Evolutionary conservation across 345 rosid species (phyloP).

Genomic region (Eucalyptus brandiana): DNA sequence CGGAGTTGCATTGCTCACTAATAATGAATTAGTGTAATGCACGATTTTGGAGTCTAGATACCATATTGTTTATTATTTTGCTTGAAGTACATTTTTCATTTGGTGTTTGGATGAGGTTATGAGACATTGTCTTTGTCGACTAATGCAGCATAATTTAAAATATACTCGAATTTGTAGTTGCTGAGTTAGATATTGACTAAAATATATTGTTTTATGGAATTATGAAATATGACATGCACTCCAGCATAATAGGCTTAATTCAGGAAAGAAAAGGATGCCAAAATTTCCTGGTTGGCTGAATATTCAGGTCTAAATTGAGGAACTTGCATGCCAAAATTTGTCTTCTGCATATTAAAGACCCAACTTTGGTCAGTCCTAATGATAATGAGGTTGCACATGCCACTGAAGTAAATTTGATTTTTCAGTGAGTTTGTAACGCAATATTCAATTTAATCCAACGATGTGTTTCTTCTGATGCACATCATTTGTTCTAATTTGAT

Average conservation of each 20-base stretch:
- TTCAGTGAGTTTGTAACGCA: neutral
- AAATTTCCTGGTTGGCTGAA: neutral
- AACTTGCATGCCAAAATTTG: neutral
- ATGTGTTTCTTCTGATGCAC: neutral
- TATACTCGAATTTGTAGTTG: neutral
- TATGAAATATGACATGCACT: neutral
- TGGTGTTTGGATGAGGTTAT: neutral
- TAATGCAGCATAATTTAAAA: neutral
- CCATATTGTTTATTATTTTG: neutral
- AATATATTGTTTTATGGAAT: neutral
- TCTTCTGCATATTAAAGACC: neutral
- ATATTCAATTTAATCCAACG: neutral
- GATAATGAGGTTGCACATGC: neutral
- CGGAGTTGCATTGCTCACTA: neutral
- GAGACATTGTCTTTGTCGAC: neutral
- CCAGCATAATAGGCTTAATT: neutral
- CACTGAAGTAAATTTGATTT: neutral
- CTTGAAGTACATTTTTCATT: neutral
- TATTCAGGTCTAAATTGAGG: neutral
- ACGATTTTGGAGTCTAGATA: neutral
- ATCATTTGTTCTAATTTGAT: neutral
- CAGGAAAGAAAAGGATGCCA: neutral
- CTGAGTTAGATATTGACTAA: neutral
- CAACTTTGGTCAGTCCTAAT: neutral
- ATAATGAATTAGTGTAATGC: neutral